Evolutionary conservation across 2,329 filamentous ascomycete species (phyloP).

Genomic region (Drechslerella dactyloides): DNA sequence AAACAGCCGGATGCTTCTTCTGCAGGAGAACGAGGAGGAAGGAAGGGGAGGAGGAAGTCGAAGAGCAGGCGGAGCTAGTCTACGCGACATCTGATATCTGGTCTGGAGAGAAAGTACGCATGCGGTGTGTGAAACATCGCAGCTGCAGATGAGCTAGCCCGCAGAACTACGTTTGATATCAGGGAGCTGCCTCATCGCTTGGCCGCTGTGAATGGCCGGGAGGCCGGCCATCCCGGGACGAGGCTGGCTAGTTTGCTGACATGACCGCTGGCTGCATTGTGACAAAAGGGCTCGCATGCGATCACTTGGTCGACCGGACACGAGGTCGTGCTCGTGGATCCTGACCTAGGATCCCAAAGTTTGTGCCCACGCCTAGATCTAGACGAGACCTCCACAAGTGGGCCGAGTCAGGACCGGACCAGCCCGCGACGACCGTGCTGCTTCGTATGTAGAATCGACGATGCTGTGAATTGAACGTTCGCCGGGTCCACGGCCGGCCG

Average conservation of each 20-base stretch:
- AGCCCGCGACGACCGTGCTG: background rate
- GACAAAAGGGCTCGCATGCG: background rate
- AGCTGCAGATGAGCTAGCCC: background rate
- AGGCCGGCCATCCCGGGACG: background rate
- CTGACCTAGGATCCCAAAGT: too few relatives aligned
- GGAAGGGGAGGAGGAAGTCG: background rate
- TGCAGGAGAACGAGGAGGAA: background rate
- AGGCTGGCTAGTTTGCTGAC: background rate
- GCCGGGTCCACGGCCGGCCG: too few relatives aligned
- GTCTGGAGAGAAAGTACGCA: background rate
- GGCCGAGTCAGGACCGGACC: slow-evolving; percentile 1
- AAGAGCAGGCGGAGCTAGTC: background rate
- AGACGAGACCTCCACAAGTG: background rate
- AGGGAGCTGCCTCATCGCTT: background rate
- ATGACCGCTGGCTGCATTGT: background rate
- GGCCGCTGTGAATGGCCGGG: background rate
- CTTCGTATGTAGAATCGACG: background rate
- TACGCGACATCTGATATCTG: background rate
- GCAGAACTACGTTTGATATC: background rate
- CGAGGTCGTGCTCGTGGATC: too few relatives aligned
- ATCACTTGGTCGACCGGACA: background rate
- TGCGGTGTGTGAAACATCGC: background rate
- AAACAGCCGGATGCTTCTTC: background rate
- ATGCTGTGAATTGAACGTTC: background rate
- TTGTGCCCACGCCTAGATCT: too few relatives aligned